Evolutionary conservation across 2,329 filamentous ascomycete species (phyloP), one percentile per base, ranked within the genome.

Genomic region (Fusarium newnesense): DNA sequence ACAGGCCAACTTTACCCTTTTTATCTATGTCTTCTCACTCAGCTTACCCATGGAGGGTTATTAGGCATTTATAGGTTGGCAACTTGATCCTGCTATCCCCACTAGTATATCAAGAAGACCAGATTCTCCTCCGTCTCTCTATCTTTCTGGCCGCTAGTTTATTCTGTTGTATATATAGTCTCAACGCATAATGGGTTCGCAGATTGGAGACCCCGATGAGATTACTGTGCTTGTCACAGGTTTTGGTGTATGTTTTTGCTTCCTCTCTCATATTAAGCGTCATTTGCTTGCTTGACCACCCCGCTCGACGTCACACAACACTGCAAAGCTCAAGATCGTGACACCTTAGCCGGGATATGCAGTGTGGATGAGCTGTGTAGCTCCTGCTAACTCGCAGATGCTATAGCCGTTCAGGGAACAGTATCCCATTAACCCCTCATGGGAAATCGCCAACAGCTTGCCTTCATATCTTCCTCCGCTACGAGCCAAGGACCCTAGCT

Each of bases 371-470:
- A 43, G 36, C 7, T 12, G 7, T 43, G 26, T 13, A 44, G 53
- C 42, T 16, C 24, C 28, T 64, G 66, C 76, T 78, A 67, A 79
- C 67, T 40, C 32, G 39, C 28, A 36, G 44, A 42, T 19, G 28
- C 32, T 26, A 60, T 69, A 96, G 93, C 92, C 94, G 4, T 97
- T 97, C 81, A 91, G 92, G 76, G 86, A 83, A n/a, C 84, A 91
- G 49, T 91, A 91, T 78, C 89, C 91, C 34, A 84, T 91, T 67
- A 97, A 97, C 79, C 94, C 94, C 13, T 94, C 94, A 7, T 95
- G 90, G 87, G 89, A 95, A 79, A 95, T 97, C 78, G 90, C 92
- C 54, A 87, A 85, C 32, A 85, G 84, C 26, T 88, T 97, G n/a
- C 91, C 94, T 7, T 81, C 87, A 5, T 87, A 88, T 74, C 87